phyloP scores from a whole-genome alignment of 2,329 filamentous ascomycete species.

The Talaromyces sp. region DNA sequence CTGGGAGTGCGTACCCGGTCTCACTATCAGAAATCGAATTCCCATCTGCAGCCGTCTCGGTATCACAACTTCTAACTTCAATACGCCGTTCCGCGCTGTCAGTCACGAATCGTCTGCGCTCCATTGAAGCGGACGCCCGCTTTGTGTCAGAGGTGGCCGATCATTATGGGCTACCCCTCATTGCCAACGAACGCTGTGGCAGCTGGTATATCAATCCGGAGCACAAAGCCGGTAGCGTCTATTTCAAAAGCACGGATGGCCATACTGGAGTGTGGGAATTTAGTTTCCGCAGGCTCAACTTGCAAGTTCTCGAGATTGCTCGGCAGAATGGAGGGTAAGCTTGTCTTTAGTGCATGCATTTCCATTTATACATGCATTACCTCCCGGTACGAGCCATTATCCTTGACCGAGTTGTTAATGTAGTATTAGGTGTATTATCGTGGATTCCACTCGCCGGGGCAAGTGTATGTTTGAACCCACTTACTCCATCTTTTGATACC shows the following conservation, averaged over 20 bases:
- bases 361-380: neutral
- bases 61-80: slow-evolving; percentile 64
- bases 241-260: slow-evolving; percentile 98
- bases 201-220: slow-evolving; percentile 81
- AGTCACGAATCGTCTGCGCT: slow-evolving; percentile 73
- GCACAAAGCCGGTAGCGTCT: slow-evolving; percentile 67
- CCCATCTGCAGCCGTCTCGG: slow-evolving; percentile 54
- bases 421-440: slow-evolving; percentile 58
- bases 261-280: slow-evolving; percentile 89
- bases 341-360: neutral
- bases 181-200: slow-evolving; percentile 92
- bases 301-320: slow-evolving; percentile 70
- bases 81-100: slow-evolving; percentile 73
- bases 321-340: slow-evolving; percentile 61
- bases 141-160: slow-evolving; percentile 62
- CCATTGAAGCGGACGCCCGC: slow-evolving; percentile 67
- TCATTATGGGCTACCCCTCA: slow-evolving; percentile 56
- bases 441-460: slow-evolving; percentile 87
- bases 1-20: slow-evolving; percentile 23
- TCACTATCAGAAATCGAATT: slow-evolving; percentile 48
- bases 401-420: neutral
- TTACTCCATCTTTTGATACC: slow-evolving; percentile 5
- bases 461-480: slow-evolving; percentile 56
- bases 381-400: neutral
- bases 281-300: slow-evolving; percentile 74